Percentiles rank a stretch among this genome's conserved stretches.
phyloP scores from a whole-genome alignment of 2,329 filamentous ascomycete genomes.

The Chaetomium sp. region DNA sequence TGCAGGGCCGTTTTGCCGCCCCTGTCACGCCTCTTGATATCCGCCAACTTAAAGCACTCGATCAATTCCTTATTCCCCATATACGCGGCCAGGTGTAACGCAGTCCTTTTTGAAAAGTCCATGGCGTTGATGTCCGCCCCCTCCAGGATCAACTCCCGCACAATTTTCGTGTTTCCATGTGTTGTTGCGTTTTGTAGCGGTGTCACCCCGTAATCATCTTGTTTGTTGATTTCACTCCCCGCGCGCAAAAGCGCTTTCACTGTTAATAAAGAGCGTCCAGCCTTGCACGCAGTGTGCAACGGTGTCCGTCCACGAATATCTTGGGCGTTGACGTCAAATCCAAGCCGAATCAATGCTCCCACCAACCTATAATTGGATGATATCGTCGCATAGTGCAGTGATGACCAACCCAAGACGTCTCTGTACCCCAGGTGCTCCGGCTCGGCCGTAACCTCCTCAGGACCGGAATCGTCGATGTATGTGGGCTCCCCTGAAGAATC shows the following conservation, averaged over 20 bases:
- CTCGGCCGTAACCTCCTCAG: too few species aligned
- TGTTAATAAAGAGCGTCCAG: neutral
- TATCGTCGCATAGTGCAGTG: neutral
- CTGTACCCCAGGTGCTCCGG: too few species aligned
- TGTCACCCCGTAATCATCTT: neutral
- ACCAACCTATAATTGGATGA: too few species aligned
- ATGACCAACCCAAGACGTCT: neutral
- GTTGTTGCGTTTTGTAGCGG: neutral
- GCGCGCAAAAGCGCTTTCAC: neutral
- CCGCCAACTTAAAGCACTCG: too few species aligned
- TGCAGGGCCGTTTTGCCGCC: too few species aligned
- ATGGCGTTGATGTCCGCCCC: neutral
- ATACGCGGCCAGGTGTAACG: neutral
- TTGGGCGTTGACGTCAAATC: neutral
- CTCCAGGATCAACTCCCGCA: neutral
- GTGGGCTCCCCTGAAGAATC: too few species aligned
- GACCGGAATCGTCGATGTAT: too few species aligned
- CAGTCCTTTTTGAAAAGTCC: neutral
- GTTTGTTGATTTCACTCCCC: neutral
- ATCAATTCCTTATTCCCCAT: too few species aligned
- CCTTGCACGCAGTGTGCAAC: neutral
- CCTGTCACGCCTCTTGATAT: too few species aligned
- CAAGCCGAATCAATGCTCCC: too few species aligned
- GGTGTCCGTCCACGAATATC: neutral
- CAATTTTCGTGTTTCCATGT: neutral